Base-by-base conservation (phyloP, 768 basidiomycete genomes). In the Coprinopsis sp. region DNA sequence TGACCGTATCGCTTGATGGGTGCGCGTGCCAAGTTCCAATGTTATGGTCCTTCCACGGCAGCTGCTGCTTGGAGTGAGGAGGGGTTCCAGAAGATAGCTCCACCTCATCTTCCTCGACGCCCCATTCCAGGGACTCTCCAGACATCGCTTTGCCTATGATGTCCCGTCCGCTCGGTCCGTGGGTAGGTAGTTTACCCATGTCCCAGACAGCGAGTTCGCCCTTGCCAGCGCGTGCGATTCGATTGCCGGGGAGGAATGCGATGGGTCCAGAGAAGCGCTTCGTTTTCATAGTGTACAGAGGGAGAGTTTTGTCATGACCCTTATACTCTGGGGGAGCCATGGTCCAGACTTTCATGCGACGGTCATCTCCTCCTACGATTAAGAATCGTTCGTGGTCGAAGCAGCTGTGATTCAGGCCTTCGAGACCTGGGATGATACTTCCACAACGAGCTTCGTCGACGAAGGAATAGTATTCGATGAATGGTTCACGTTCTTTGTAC, bases 271-370 rank as follows among this genome's bases (percentile, higher is more conserved):
- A 19, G 37, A 47, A 60, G 2, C 41, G 44, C 14, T 45, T 25
- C 3, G 51, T 52, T 4, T 58, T 48, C 41, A 73, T 50, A 0
- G 68, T 71, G 40, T 73, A 71, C 0, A 59, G 55, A 2, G 61
- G 59, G 2, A 55, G 39, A 2, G 47, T 33, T 22, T 47, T 33
- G 13, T 33, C 22, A 19, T 50, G 37, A 8, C 45, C 30, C 4
- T 28, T 44, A 18, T 8, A 16, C 12, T 37, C 42, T 0, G 52
- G 39, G 1, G 49, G 24, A 19, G 1, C 68, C 70, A 3, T 49
- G 49, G 50, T 64, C 6, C 34, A 76, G 0, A 69, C 67, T 47
- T 72, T 73, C 48, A 73, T 49, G 11, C 67, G 53, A 14, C 54
- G 47, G 7, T 29, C 33, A 46, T 73, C 71, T 1, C 61, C 70